These are phyloP conservation scores for Candida maris DNA, from an alignment of 805 yeast genomes.

Conservation along the genomic window DNA sequence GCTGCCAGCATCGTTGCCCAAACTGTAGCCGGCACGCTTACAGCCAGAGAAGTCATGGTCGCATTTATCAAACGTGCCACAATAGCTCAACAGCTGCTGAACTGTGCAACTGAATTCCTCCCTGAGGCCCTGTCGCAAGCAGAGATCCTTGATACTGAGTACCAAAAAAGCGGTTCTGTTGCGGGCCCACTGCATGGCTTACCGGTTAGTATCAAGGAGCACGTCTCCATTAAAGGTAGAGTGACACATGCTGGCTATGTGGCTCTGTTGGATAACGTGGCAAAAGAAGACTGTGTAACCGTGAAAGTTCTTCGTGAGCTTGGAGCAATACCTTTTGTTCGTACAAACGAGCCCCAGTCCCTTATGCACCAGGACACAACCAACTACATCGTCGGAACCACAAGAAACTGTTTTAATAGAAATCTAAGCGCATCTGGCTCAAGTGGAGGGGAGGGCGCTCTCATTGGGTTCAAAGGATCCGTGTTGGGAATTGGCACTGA, in stretches of 20 bases:
- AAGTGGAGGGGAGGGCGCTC: slow-evolving; percentile 63
- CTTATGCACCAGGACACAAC: slow-evolving; percentile 55
- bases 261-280: slow-evolving; percentile 28
- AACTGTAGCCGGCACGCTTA: slow-evolving; percentile 29
- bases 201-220: slow-evolving; percentile 46
- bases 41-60: slow-evolving; percentile 41
- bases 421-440: slow-evolving; percentile 57
- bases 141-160: slow-evolving; percentile 49
- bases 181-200: slow-evolving; percentile 65
- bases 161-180: slow-evolving; percentile 41
- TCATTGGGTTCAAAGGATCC: slow-evolving; percentile 51
- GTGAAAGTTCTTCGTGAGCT: slow-evolving; percentile 37
- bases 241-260: slow-evolving; percentile 50
- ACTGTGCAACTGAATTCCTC: slow-evolving; percentile 43
- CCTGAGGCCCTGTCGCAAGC: slow-evolving; percentile 58
- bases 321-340: slow-evolving; percentile 55
- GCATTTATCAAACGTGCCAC: slow-evolving; percentile 58
- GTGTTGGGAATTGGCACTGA: slow-evolving; percentile 60
- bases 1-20: slow-evolving; percentile 17
- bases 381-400: slow-evolving; percentile 47
- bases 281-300: slow-evolving; percentile 36
- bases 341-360: slow-evolving; percentile 53
- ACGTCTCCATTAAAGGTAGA: slow-evolving; percentile 43
- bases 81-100: slow-evolving; percentile 51
- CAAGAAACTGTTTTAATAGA: slow-evolving; percentile 48